phyloP scores from a whole-genome alignment of 163 green algal species.

The Chlorella variabilis region DNA sequence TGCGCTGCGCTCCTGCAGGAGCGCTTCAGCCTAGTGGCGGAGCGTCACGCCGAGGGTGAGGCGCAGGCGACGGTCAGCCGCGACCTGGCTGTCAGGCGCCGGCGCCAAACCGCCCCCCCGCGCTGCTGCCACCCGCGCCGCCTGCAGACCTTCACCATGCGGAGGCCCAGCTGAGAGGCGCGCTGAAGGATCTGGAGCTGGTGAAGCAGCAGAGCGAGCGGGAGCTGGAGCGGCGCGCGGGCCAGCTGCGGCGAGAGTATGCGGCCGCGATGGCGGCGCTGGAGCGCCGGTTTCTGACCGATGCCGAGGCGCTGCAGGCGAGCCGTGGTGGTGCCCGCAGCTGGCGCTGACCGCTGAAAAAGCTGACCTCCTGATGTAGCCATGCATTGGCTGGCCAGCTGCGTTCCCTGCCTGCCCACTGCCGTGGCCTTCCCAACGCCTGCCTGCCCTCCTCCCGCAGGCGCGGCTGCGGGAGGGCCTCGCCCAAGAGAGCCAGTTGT shows the following conservation, averaged over 20 bases:
- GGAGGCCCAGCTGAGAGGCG: not conserved
- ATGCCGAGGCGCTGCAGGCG: constrained; percentile 18
- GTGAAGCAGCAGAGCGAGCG: not conserved
- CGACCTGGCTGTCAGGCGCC: not conserved
- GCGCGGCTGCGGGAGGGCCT: not conserved
- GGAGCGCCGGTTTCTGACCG: constrained; percentile 9
- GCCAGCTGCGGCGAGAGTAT: not conserved
- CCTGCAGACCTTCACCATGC: not conserved
- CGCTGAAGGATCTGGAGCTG: constrained; percentile 12
- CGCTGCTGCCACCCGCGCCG: not conserved
- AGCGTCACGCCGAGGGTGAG: not conserved
- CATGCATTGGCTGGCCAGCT: not conserved
- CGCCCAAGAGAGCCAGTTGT: not conserved
- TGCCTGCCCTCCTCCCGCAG: not conserved
- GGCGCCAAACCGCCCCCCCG: no score
- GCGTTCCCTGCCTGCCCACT: no score
- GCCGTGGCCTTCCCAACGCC: not conserved
- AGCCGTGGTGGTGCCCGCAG: not conserved
- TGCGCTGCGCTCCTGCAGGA: not conserved
- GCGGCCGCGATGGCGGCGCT: not conserved
- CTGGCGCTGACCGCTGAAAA: no score
- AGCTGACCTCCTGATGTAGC: no score
- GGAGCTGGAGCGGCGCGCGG: not conserved
- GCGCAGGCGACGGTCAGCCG: no score
- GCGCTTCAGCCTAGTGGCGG: not conserved